Conservation (phyloP, 1,139 yeast genomes). For the Hanseniaspora uvarum region DNA sequence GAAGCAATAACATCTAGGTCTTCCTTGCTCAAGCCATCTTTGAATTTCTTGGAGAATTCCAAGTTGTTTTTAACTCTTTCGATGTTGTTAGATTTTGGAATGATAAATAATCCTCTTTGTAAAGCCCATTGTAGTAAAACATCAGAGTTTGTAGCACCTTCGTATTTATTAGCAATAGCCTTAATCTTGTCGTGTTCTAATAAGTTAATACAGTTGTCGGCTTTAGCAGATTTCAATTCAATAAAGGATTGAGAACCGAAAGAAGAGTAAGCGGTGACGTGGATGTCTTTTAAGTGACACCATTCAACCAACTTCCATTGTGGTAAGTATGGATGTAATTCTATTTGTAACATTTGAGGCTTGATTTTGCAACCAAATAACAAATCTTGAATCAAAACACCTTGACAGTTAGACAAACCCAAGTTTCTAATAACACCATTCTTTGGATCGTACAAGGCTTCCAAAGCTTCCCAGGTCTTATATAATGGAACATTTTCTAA, state of each 20-base stretch:
- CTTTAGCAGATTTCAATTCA: conserved; percentile 47
- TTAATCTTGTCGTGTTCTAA: conserved; percentile 46
- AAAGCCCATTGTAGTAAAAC: conserved; percentile 74
- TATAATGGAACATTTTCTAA: conserved; percentile 59
- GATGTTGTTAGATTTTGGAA: conserved; percentile 62
- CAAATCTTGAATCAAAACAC: conserved; percentile 64
- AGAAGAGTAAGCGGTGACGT: conserved; percentile 75
- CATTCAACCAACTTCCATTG: conserved; percentile 59
- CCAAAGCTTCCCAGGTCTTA: conserved; percentile 75
- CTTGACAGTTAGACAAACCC: conserved; percentile 77
- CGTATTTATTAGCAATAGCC: conserved; percentile 42
- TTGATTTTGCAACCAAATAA: conserved; percentile 58
- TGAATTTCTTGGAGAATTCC: conserved; percentile 41
- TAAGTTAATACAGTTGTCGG: conserved; percentile 44
- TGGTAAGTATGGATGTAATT: conserved; percentile 84
- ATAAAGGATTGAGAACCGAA: conserved; percentile 71
- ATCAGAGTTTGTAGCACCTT: conserved; percentile 48
- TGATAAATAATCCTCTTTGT: conserved; percentile 59
- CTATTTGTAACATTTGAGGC: conserved; percentile 77
- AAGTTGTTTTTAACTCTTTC: conserved; percentile 53
- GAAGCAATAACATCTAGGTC: conserved; percentile 45
- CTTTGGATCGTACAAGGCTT: conserved; percentile 42
- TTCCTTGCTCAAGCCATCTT: conserved; percentile 37
- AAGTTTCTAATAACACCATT: conserved; percentile 59
- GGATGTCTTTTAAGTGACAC: conserved; percentile 52